phyloP scores from a whole-genome alignment of 305 asterid species.

The Striga hermonthica region DNA sequence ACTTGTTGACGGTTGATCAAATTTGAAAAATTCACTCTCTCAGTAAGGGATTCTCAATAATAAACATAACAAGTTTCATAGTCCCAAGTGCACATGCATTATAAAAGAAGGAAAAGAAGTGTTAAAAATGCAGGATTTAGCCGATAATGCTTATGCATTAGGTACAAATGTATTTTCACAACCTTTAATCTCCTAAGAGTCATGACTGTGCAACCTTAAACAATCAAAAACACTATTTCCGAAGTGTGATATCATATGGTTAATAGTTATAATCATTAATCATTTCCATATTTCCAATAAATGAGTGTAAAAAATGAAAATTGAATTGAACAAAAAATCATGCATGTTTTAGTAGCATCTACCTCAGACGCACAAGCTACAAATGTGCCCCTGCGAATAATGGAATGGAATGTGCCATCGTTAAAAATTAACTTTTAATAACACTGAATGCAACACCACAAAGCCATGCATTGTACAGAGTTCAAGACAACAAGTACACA shows the following conservation, averaged over 20 bases:
- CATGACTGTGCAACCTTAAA: not conserved
- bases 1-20: not conserved
- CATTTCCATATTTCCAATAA: not conserved
- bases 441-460: no score
- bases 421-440: no score
- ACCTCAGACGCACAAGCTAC: conserved; percentile 6
- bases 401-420: not conserved
- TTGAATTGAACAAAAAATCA: conserved; percentile 9
- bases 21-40: not conserved
- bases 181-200: not conserved
- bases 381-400: not conserved
- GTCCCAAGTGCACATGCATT: not conserved
- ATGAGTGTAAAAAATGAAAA: not conserved
- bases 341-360: not conserved
- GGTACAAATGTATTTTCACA: not conserved
- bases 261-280: not conserved
- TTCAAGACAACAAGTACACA: no score
- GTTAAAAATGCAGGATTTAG: no score
- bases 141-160: not conserved
- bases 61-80: not conserved
- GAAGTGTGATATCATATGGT: not conserved
- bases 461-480: no score
- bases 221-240: not conserved
- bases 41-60: not conserved
- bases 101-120: not conserved